Percentiles rank a stretch among this genome's conserved stretches.
Conservation (phyloP, 1,139 yeast genomes). For the Yamadazyma taylorii region DNA sequence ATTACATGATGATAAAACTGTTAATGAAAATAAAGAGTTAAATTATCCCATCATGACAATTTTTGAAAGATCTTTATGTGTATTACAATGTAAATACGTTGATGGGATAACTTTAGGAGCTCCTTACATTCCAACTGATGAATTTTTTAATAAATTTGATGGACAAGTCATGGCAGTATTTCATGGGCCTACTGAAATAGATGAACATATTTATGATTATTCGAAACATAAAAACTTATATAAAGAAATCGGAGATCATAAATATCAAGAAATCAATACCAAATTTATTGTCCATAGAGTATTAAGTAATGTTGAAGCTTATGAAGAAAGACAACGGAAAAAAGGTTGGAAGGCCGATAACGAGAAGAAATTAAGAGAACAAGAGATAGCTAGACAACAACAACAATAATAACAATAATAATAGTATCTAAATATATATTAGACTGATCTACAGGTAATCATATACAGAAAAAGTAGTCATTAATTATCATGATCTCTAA, state of each 20-base stretch:
- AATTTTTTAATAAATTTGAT: conserved; percentile 39
- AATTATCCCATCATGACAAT: conserved; percentile 86
- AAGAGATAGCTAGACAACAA: conserved; percentile 10
- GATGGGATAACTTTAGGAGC: conserved; percentile 75
- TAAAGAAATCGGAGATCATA: conserved; percentile 51
- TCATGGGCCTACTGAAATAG: conserved; percentile 61
- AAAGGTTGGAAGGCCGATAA: conserved; percentile 71
- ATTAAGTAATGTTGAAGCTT: conserved; percentile 59
- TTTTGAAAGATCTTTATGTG: conserved; percentile 83
- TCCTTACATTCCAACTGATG: conserved; percentile 51
- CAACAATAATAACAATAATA: not conserved
- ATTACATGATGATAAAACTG: conserved; percentile 60
- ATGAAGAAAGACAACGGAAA: conserved; percentile 75
- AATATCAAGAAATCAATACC: conserved; percentile 60
- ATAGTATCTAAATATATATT: not conserved
- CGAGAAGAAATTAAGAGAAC: conserved; percentile 29
- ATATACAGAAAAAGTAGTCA: too few species aligned
- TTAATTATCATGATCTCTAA: not conserved
- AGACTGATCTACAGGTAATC: too few species aligned
- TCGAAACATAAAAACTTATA: conserved; percentile 38
- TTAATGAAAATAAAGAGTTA: conserved; percentile 60
- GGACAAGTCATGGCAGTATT: conserved; percentile 47
- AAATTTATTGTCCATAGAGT: conserved; percentile 69
- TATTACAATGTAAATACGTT: conserved; percentile 81
- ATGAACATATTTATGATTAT: conserved; percentile 43